Percentiles rank a stretch among this genome's conserved stretches.
Evolutionary conservation across 768 basidiomycete species (phyloP).

Genomic region (Termitomyces titanicus): DNA sequence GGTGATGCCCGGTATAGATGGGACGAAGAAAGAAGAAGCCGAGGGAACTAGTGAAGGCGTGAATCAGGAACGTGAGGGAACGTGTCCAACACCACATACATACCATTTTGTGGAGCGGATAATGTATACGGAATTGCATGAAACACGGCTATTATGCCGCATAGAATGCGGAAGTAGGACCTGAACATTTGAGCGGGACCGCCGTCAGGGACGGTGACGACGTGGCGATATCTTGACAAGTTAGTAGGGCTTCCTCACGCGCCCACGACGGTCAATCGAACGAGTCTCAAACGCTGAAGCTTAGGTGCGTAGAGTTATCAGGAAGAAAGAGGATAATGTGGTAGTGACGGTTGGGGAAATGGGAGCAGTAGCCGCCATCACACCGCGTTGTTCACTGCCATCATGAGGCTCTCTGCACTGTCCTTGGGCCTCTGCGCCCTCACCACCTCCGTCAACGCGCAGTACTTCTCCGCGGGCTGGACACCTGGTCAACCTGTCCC

Average conservation of each 20-base stretch:
- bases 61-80: slow-evolving; percentile 1
- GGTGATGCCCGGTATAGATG: slow-evolving; percentile 69
- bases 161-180: slow-evolving; percentile 9
- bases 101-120: slow-evolving; percentile 40
- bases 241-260: not conserved
- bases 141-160: slow-evolving; percentile 12
- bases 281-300: not conserved
- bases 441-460: slow-evolving; percentile 43
- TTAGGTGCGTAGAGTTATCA: not conserved
- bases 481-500: slow-evolving; percentile 61
- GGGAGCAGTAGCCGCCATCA: not conserved
- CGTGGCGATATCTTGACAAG: not conserved
- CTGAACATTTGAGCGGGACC: slow-evolving; percentile 7
- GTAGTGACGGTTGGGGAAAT: slow-evolving; percentile 1
- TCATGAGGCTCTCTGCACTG: slow-evolving; percentile 48
- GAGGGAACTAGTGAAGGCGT: slow-evolving; percentile 53
- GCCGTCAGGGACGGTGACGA: not conserved
- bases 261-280: not conserved
- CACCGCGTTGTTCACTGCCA: slow-evolving; percentile 14
- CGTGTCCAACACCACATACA: slow-evolving; percentile 13
- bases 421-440: slow-evolving; percentile 32
- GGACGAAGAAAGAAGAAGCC: slow-evolving; percentile 83
- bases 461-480: slow-evolving; percentile 85
- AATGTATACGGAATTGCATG: slow-evolving; percentile 5
- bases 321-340: not conserved